Conservation (phyloP, 495 filamentous ascomycete species). For the Aspergillus olivimuriae region DNA sequence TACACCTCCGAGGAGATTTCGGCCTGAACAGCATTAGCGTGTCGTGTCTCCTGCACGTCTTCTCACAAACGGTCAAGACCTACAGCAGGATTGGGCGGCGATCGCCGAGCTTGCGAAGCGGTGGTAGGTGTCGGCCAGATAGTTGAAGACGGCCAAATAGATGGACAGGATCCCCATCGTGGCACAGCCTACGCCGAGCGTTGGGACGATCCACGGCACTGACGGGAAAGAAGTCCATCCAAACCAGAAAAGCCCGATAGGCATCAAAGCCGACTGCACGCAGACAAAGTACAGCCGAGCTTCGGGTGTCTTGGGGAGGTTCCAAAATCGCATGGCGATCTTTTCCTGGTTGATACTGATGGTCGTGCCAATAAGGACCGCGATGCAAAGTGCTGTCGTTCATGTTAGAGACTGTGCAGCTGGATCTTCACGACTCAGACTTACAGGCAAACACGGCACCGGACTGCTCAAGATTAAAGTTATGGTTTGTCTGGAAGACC, state of each 20-base stretch:
- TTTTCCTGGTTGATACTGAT: slow-evolving; percentile 72
- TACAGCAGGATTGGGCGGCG: slow-evolving; percentile 77
- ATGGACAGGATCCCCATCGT: slow-evolving; percentile 87
- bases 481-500: slow-evolving; percentile 64
- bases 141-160: slow-evolving; percentile 90
- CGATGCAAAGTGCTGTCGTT: slow-evolving; percentile 56
- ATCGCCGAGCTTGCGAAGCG: slow-evolving; percentile 78
- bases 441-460: slow-evolving; percentile 64
- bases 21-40: slow-evolving; percentile 28
- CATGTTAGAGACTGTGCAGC: background rate
- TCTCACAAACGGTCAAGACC: slow-evolving; percentile 1
- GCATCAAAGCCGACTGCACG: slow-evolving; percentile 60
- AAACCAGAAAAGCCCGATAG: slow-evolving; percentile 79
- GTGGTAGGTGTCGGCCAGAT: slow-evolving; percentile 87
- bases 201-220: slow-evolving; percentile 73
- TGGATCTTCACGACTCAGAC: background rate
- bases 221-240: slow-evolving; percentile 63
- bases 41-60: background rate
- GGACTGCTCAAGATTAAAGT: slow-evolving; percentile 59
- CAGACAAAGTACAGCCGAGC: slow-evolving; percentile 79
- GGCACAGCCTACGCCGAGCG: slow-evolving; percentile 62
- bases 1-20: slow-evolving; percentile 77
- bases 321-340: slow-evolving; percentile 34
- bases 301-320: slow-evolving; percentile 57
- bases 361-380: slow-evolving; percentile 58